Base-by-base conservation (phyloP, 1,284 basidiomycete species). In the Fomes fomentarius region DNA sequence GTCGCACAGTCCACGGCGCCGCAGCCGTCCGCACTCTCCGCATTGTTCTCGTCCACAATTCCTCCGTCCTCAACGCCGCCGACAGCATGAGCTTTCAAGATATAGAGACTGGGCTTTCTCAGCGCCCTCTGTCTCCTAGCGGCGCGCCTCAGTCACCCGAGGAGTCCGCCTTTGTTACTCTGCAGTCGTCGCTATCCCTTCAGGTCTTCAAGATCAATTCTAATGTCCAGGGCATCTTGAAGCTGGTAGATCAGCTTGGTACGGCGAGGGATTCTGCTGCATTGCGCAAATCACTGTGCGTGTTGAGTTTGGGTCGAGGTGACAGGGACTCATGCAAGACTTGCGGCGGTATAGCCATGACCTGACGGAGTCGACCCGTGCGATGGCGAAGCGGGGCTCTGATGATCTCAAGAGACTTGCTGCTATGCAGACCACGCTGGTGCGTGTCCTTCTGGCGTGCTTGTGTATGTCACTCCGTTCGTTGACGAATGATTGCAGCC, bases 141-240 rank as follows among this genome's bases (percentile, higher is more conserved):
- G 53, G 62, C 31, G 61, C 62, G 7, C 76, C 82, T 0, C 84
- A 81, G 63, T 83, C 85, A 9, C 78, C 73, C 35, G 85, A 90
- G 68, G 89, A 92, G 68, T 78, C 82, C 4, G 77, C 83, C 4
- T 99, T 98, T 72, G 76, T 83, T 19, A 78, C 78, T 39, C 77
- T 98, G 17, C 93, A 97, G 66, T 88, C 89, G 24, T 90, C 91
- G 17, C 80, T 99, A 47, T 93, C 94, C 1, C 81, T 98, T 15
- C 96, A 98, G 71, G 91, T 98, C 57, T 98, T 99, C 87, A 98
- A 98, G 82, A 94, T 99, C 77, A 96, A 97, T 68, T 85, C 92
- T 57, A 99, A 99, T 73, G 94, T 98, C 6, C 91, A 96, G 65
- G 96, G 93, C 12, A 96, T 99, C 48, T 76, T 94, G 67, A 93